Evolutionary conservation across 1,139 yeast genomes (phyloP), one percentile per base, ranked within the genome.

Genomic region (Candida anutae): DNA sequence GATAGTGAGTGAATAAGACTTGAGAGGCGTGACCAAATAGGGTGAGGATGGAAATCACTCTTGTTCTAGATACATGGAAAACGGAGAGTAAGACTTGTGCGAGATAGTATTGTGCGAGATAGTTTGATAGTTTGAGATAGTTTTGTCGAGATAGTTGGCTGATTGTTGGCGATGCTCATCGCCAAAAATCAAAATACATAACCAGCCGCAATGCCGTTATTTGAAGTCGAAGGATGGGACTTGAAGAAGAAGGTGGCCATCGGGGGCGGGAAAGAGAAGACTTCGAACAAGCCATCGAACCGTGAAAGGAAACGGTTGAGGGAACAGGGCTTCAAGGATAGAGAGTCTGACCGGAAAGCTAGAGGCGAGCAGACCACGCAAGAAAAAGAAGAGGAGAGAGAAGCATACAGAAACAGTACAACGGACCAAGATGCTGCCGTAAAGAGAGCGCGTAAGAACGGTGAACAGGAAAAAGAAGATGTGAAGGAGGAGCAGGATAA

Each of bases 191-290:
- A 10, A 13, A n/a, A 13, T 13, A n/a, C n/a, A n/a, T n/a, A 16
- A 19, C 14, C 19, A 21, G 15, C 22, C 15, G 24, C 15, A 16
- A 81, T 80, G 90, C 73, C 82, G 16, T 63, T 83, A 41, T 84
- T 84, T 48, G 70, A 79, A 49, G 87, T 81, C 12, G 82, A 77
- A 26, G 94, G 94, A 13, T 84, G 95, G 95, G 68, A 78, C 37
- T 53, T 84, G 35, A 74, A 78, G 39, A 58, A 65, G 24, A 62
- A 67, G 38, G 69, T 80, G 13, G 74, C 66, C 2, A 48, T 60
- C 23, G 74, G 71, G 12, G 62, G 59, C 8, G 51, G 50, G 5
- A 45, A 46, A 3, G 43, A 50, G 13, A 58, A 58, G 38, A 43
- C 42, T 32, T 56, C 53, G 36, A 55, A 53, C 39, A 36, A 51